Base-by-base conservation (phyloP, 176 grass and related monocot genomes). In the Guadua angustifolia region DNA sequence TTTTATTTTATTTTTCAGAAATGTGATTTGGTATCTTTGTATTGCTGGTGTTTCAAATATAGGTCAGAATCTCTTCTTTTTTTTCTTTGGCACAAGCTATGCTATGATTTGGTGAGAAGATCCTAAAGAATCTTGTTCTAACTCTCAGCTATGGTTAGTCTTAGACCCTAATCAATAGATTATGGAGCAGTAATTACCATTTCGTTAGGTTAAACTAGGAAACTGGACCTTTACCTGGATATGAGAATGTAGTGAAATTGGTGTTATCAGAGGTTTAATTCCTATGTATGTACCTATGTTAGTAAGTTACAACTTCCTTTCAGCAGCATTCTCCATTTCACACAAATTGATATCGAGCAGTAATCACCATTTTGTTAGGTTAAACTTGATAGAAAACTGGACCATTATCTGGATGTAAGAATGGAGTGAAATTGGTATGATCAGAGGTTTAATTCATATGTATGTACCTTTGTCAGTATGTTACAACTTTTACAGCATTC, bases 71-170 rank as follows among this genome's bases (percentile, higher is more conserved):
- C 25, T 66, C 25, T 82, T 35, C 29, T 29, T 29, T 29, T n/a
- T n/a, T 60, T 16, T 19, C 19, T 29, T 32, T 32, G 3, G 29
- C 40, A 40, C 50, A 84, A 35, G 56, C 56, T 24, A 58, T 10
- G 14, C 6, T 84, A 89, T 66, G 29, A 50, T 71, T 88, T 69
- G 44, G 64, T 70, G 49, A 51, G 39, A 75, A 47, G 49, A 29
- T 61, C 21, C 73, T 39, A 66, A 89, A 36, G 46, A 50, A 11
- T 38, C 18, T 57, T 61, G 52, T 69, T 80, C 32, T 69, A 46
- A 70, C 55, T 71, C 64, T 50, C 52, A 22, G 22, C 18, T 58
- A 69, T 69, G 73, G 51, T 73, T 74, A 60, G n/a, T 51, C 53
- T 59, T 73, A 17, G 60, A 62, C 46, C 57, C 61, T 69, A 52